These are phyloP conservation scores for Citrus maxima DNA, from an alignment of 345 rosid genomes.

Conservation along the genomic window DNA sequence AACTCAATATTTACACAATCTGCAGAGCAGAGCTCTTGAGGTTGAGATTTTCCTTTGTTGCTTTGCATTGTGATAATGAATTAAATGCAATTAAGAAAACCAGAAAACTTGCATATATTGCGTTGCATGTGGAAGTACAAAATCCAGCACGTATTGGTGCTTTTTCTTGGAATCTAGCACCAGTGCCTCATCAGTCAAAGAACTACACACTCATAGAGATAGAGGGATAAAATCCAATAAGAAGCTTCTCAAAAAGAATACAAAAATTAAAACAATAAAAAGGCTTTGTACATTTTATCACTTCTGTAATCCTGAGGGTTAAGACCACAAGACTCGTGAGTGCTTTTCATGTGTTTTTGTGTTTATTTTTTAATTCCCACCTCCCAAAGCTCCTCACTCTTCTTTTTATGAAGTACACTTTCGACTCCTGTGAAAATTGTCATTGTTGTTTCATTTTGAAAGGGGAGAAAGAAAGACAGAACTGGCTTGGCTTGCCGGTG, in stretches of 20 bases:
- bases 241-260: conserved; percentile 3
- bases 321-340: background rate
- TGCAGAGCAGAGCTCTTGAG: background rate
- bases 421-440: conserved; percentile 16
- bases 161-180: background rate
- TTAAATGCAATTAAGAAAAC: background rate
- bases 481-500: background rate
- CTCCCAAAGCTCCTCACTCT: conserved; percentile 23
- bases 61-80: background rate
- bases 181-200: background rate
- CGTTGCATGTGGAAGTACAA: background rate
- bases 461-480: background rate
- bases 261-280: background rate
- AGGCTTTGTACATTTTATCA: background rate
- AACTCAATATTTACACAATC: background rate
- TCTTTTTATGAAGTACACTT: conserved; percentile 25
- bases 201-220: background rate
- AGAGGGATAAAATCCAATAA: background rate
- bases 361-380: background rate
- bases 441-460: conserved; percentile 12
- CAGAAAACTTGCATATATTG: background rate
- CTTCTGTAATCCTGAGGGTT: background rate
- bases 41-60: too few species aligned
- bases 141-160: background rate
- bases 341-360: background rate